Evolutionary conservation across 768 basidiomycete genomes (phyloP).

Genomic region (Rhodotorula sphaerocarpa): DNA sequence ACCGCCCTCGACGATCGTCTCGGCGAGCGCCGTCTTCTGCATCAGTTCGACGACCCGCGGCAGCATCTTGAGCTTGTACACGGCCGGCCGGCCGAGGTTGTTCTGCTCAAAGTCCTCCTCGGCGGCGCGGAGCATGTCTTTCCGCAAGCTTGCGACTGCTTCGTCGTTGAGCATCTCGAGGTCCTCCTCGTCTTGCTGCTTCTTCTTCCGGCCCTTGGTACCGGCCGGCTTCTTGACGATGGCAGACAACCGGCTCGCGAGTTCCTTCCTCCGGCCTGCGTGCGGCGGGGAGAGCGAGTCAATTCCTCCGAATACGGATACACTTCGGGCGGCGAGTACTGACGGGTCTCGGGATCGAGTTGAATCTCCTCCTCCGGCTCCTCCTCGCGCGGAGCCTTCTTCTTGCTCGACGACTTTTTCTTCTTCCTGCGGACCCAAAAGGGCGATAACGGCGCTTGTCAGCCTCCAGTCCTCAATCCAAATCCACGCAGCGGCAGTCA

Average conservation of each 20-base stretch:
- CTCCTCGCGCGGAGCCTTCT: slow-evolving; percentile 12
- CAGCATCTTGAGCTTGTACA: slow-evolving; percentile 70
- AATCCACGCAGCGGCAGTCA: background rate
- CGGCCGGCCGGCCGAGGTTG: slow-evolving; percentile 68
- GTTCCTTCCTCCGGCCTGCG: slow-evolving; percentile 63
- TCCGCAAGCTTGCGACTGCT: slow-evolving; percentile 78
- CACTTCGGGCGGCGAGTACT: slow-evolving; percentile 22
- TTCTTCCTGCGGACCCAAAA: slow-evolving; percentile 36
- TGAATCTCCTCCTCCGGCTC: slow-evolving; percentile 36
- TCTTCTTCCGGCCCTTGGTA: slow-evolving; percentile 31
- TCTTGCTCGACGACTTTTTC: slow-evolving; percentile 38
- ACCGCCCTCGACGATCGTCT: slow-evolving; percentile 91
- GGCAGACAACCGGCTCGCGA: slow-evolving; percentile 77
- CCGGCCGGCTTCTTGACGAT: slow-evolving; percentile 74
- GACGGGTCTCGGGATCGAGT: slow-evolving; percentile 63
- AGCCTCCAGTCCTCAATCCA: no score
- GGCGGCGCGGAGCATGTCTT: slow-evolving; percentile 77
- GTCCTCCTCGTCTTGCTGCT: slow-evolving; percentile 39
- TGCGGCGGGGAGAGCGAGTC: background rate
- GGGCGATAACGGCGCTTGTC: no score
- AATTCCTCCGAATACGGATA: background rate
- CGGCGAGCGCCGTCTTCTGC: slow-evolving; percentile 80
- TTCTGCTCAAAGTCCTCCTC: slow-evolving; percentile 76
- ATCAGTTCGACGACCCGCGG: slow-evolving; percentile 86
- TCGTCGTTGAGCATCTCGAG: slow-evolving; percentile 82